Evolutionary conservation across 2,329 filamentous ascomycete genomes (phyloP), one percentile per base, ranked within the genome.

Genomic region (Trichoderma aggressivum): DNA sequence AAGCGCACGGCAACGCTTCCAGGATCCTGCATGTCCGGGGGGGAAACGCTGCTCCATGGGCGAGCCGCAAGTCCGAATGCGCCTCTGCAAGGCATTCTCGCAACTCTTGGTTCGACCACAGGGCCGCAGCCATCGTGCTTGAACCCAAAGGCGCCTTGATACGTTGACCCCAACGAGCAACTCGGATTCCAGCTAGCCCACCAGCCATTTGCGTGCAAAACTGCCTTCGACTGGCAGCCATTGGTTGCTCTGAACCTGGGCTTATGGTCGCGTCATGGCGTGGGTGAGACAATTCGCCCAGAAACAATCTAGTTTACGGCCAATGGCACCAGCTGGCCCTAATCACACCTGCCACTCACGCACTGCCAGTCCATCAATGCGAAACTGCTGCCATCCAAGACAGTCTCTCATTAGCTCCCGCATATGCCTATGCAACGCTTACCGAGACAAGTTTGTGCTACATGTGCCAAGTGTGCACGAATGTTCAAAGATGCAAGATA

Each of bases 41-140:
- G 53, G 65, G 36, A 68, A 56, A 43, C 65, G 36, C 65, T 68
- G 30, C 61, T 60, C 30, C 61, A 66, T 70, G 47, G 47, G 60
- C 53, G 56, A 32, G 63, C 32, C 50, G 50, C 30, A 47, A 58
- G 18, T 26, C 39, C 56, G 63, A 66, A 36, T 53, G 39, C 56
- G 60, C 68, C 50, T 47, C 68, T 69, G 66, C 66, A 69, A 69
- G 66, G 56, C 56, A 36, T 60, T 53, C 28, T 60, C 55, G 66
- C 55, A 32, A 56, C 24, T 53, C 24, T 14, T 34, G 56, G 28
- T 28, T 61, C 39, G 56, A 69, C n/a, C 39, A 50, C 34, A 60
- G n/a, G 50, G 55, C 65, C 55, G 47, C 47, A 56, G 62, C 47
- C 47, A 26, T 60, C 12, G 26, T 32, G 63, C 26, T 56, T 43